These are phyloP conservation scores for Cryphonectria naterciae DNA, from an alignment of 2,329 filamentous ascomycete genomes.

Conservation along the genomic window DNA sequence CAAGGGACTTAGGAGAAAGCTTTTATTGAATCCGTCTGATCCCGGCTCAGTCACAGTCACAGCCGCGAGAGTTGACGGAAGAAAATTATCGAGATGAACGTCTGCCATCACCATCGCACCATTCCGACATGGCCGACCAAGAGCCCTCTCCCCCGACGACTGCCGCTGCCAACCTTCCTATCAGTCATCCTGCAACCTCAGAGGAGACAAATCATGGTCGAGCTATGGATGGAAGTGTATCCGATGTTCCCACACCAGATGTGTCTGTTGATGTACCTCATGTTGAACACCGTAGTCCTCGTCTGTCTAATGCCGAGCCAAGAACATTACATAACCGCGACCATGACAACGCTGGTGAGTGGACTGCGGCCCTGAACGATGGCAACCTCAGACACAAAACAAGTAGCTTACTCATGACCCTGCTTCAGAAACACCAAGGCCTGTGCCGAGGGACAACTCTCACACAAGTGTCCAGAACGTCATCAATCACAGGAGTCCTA, in stretches of 20 bases:
- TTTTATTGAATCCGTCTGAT: neutral
- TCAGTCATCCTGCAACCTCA: neutral
- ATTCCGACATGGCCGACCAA: neutral
- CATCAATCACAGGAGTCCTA: no score
- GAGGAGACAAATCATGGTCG: neutral
- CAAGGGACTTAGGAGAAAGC: neutral
- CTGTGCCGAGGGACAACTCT: no score
- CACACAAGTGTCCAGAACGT: no score
- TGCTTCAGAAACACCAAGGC: no score
- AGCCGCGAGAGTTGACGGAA: neutral
- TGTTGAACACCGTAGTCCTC: neutral
- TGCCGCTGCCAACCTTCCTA: neutral
- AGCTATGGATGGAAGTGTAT: neutral
- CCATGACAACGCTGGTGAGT: neutral
- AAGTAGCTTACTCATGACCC: neutral
- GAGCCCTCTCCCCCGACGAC: neutral
- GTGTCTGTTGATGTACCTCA: neutral
- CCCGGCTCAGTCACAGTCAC: neutral
- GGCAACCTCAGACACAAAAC: no score
- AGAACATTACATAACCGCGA: neutral
- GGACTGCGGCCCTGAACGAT: neutral
- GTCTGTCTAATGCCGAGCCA: neutral
- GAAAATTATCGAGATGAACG: neutral
- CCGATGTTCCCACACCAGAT: neutral
- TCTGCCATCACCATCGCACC: neutral